Evolutionary conservation across 169 alveolate genomes (phyloP), one percentile per base, ranked within the genome.

Genomic region (Cryptosporidium bovis): DNA sequence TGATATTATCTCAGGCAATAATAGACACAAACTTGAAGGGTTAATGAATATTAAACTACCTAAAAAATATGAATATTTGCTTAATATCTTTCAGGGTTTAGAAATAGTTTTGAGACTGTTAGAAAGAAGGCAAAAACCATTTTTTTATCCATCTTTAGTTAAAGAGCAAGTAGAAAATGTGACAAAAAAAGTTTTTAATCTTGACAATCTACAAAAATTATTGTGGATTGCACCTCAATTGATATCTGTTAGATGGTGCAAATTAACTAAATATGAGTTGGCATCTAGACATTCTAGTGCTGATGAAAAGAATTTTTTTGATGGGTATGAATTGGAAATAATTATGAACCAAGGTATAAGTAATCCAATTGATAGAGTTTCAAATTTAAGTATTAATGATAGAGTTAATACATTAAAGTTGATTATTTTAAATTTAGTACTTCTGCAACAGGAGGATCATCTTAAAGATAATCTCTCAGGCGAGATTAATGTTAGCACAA

Each of bases 41-140:
- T 34, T 69, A n/a, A 69, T 36, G 51, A 77, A 58, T 7, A 44
- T 77, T 1, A 34, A 34, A 13, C 55, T 77, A 27, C 44, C 87
- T 0, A 53, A 56, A 24, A 62, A 77, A 77, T 77, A 77, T n/a
- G 87, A 77, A 60, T 48, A 62, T 44, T 6, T 77, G 8, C 58
- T 77, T 36, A 62, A 60, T n/a, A 40, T 77, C 1, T 77, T 77
- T 24, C 87, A 77, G 46, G 87, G 87, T 2, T 13, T 77, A 40
- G 87, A 77, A 50, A 62, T 77, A 77, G 64, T 77, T 40, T 60
- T 77, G 62, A 56, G 87, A 13, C 13, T 77, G n/a, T 60, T 77
- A 29, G 87, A 77, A 46, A 77, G 87, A 77, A 56, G 87, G 34
- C 87, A 77, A 46, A 77, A 62, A 13, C 87, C 87, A 34, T 77